Evolutionary conservation across 305 asterid genomes (phyloP), one percentile per base, ranked within the genome.

Genomic region (Ajuga reptans): DNA sequence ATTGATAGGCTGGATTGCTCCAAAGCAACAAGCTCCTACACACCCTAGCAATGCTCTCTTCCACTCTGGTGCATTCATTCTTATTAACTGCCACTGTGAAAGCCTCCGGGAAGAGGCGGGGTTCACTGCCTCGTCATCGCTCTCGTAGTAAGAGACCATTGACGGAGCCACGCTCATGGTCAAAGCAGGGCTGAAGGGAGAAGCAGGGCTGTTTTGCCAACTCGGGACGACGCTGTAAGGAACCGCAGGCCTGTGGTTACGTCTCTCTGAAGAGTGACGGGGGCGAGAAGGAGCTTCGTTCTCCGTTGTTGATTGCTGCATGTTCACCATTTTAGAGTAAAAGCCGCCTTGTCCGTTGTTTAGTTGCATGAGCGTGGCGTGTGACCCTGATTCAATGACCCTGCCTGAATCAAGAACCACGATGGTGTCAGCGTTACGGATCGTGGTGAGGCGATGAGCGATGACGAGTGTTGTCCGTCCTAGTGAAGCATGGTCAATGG

Each of bases 391-490:
- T 70, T 90, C 95, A 0, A 84, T 37, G 34, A 86, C 89, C 72
- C 71, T 74, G 5, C 97, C 97, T 1, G 88, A 78, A 15, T 85
- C 81, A 10, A 90, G 72, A 3, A 86, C 95, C 1, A 67, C 79
- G 9, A 90, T 86, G n/a, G 15, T 82, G 42, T 90, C 81, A 14
- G 90, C 75, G 7, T 57, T 63, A 5, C 82, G 82, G 33, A 90
- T 79, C 12, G 95, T 87, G 52, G 80, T 75, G 45, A 88, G 90
- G 6, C 90, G 90, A 73, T 86, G 95, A 24, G 97, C 94, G 39
- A 90, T 64, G 9, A 84, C 77, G 0, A 90, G 74, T 0, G 97
- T 90, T 7, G 95, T 90, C 64, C 95, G 76, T 56, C 91, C 95
- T 4, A 3, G 62, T 6, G 88, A 84, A 70, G 86, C 95, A 24